These are phyloP conservation scores for Dryadomyces sulphureus DNA, from an alignment of 2,329 filamentous ascomycete genomes.

Conservation along the genomic window DNA sequence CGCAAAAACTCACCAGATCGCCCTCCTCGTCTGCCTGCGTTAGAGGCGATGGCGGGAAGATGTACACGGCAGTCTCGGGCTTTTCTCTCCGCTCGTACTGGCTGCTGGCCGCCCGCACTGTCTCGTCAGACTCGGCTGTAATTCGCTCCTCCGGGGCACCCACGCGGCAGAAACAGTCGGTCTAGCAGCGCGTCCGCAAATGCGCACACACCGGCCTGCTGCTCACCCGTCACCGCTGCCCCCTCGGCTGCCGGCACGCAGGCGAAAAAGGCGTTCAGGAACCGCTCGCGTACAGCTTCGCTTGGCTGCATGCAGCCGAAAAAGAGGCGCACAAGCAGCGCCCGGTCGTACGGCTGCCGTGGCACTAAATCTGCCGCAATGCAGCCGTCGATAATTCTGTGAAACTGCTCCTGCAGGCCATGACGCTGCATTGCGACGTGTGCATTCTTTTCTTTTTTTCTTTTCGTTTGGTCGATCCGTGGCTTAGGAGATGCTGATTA, in stretches of 20 bases:
- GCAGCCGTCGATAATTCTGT: no score
- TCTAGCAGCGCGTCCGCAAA: slow-evolving; percentile 2
- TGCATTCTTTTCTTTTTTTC: no score
- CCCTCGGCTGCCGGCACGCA: not conserved
- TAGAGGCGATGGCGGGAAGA: slow-evolving; percentile 8
- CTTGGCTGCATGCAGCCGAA: not conserved
- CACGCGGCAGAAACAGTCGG: slow-evolving; percentile 1
- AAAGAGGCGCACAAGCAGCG: not conserved
- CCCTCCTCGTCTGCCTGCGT: not conserved
- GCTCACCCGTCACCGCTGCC: not conserved
- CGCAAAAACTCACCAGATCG: not conserved
- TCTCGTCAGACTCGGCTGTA: not conserved
- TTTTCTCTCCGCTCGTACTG: not conserved
- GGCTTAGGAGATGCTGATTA: no score
- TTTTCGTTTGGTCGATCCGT: no score
- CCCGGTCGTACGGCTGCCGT: not conserved
- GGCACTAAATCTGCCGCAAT: no score
- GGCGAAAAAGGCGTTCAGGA: not conserved
- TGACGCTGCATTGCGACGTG: no score
- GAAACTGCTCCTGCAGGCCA: no score
- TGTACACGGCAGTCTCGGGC: not conserved
- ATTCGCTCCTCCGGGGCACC: not conserved
- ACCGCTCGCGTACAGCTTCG: not conserved
- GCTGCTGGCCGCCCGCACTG: not conserved
- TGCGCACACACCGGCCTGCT: not conserved